Evolutionary conservation across 73 alveolate genomes (phyloP), one percentile per base, ranked within the genome.

Genomic region (Paramecium octaurelia): DNA sequence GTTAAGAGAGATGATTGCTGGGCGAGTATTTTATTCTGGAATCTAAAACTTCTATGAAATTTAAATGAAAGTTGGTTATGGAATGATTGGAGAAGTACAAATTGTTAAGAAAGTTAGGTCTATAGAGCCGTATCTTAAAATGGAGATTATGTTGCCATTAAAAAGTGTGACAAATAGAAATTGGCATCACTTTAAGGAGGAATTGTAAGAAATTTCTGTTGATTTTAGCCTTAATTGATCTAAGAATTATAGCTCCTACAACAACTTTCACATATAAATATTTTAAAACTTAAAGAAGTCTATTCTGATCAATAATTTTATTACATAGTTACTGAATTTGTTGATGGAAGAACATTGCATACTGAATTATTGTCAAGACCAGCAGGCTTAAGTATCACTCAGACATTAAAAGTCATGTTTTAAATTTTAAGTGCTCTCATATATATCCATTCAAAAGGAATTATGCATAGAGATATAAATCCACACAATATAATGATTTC

Each of bases 401-500:
- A 80, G 48, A 34, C 75, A 18, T 36, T 80, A 20, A 40, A n/a
- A 42, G 23, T 80, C 8, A 80, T 60, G 54, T 44, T 34, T 64
- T 64, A 64, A 64, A 64, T 64, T 64, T 46, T 80, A 43, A 42
- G 44, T 24, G 91, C 91, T 24, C 27, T 80, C 9, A 43, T 80
- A 6, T 86, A 86, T 31, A 59, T 86, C 12, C 93, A 86, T 42
- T 24, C 29, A 29, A 58, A 86, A 36, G 86, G 86, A 3, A 23
- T 86, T 23, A 86, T 86, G 84, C 93, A 86, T 86, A 86, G 93
- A 86, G 93, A 86, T 24, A 16, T 86, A 58, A 86, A 86, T 58
- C 93, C 93, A 27, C 40, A 20, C 12, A 86, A 86, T 58, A 58
- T 86, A 16, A 68, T 86, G 93, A 58, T 24, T 6, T 29, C 83